phyloP scores from a whole-genome alignment of 2,329 filamentous ascomycete genomes.

The Pestalotiopsis sp. region DNA sequence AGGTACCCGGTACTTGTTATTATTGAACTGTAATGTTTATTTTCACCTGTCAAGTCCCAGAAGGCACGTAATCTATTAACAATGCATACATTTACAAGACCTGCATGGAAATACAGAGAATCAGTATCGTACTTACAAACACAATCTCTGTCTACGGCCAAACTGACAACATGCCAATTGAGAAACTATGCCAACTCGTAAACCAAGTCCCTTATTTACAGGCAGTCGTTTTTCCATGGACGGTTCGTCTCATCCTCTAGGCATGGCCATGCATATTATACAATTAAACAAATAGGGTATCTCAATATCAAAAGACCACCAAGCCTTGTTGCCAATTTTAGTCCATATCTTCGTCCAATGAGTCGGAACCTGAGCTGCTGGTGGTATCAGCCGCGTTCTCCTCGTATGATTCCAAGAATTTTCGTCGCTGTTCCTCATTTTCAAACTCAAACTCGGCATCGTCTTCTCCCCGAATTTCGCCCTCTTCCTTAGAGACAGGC shows the following conservation, averaged over 20 bases:
- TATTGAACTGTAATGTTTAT: no score
- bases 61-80: no score
- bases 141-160: no score
- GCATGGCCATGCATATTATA: neutral
- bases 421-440: neutral
- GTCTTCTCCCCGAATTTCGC: conserved; percentile 24
- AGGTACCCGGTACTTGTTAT: no score
- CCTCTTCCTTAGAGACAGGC: conserved; percentile 16
- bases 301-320: neutral
- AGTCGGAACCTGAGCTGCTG: conserved; percentile 10
- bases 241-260: neutral
- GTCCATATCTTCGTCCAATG: conserved; percentile 10
- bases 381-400: conserved; percentile 3
- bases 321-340: neutral
- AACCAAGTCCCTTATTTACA: no score
- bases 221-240: no score
- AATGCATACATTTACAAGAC: no score
- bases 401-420: neutral
- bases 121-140: no score
- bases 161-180: no score
- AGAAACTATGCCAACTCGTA: no score
- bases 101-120: no score
- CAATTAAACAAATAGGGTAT: neutral
- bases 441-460: conserved; percentile 15
- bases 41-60: no score